Conservation (phyloP, 192 early-diverging fungal species). For the Jimgerdemannia flammicorona region DNA sequence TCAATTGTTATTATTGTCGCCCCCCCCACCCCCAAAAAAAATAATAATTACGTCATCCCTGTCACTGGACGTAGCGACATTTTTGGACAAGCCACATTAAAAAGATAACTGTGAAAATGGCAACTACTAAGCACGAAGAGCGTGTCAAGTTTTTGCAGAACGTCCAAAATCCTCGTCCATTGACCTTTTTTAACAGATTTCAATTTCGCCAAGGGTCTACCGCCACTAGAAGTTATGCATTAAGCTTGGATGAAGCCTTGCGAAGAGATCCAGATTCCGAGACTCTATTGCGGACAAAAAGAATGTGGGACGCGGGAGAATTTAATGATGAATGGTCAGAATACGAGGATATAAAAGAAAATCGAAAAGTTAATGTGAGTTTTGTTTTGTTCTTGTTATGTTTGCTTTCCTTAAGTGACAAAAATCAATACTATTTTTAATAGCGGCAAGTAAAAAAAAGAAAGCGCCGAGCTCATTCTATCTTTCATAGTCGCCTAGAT, state of each 20-base stretch:
- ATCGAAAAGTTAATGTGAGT: conserved; percentile 10
- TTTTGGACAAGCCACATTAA: not conserved
- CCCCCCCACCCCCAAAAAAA: not conserved
- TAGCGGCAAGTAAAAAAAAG: conserved; percentile 19
- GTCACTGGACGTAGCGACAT: not conserved
- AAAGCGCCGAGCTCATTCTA: conserved; percentile 13
- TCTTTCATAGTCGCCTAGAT: conserved; percentile 12
- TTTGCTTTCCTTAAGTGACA: conserved; percentile 4
- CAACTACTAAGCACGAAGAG: not conserved
- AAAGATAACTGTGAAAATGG: not conserved
- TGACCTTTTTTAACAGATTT: not conserved
- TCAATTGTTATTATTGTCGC: not conserved
- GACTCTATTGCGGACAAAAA: conserved; percentile 6
- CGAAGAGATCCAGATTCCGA: not conserved
- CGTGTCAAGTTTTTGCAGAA: conserved; percentile 5
- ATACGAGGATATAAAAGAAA: conserved; percentile 10
- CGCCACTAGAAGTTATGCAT: not conserved
- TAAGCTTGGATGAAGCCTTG: not conserved
- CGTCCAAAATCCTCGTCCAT: conserved; percentile 4
- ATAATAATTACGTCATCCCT: not conserved
- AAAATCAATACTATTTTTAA: conserved; percentile 6
- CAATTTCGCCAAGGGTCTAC: not conserved
- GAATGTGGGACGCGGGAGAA: conserved; percentile 3
- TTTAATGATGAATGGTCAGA: conserved; percentile 11
- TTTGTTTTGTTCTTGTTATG: conserved; percentile 4